A percentile compares a stretch with the other conserved stretches of the same genome.
These are phyloP conservation scores for Microdochium nivale DNA, from an alignment of 2,329 filamentous ascomycete genomes.

Conservation along the genomic window DNA sequence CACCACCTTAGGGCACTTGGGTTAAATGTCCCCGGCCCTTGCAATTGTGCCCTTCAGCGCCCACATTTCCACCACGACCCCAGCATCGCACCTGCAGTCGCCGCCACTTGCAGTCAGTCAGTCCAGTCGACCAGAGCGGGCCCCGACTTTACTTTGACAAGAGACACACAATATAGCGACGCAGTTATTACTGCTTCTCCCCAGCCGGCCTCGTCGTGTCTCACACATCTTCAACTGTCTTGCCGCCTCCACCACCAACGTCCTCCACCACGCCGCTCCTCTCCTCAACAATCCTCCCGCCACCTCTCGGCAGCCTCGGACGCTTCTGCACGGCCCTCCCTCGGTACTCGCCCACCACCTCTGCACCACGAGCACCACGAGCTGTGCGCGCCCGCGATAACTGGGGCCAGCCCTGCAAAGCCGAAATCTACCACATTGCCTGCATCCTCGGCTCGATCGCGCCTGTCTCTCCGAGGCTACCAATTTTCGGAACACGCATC, in stretches of 20 bases:
- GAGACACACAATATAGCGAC: background rate
- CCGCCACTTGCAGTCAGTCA: no score
- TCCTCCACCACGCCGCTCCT: background rate
- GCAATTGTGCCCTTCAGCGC: no score
- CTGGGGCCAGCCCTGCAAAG: background rate
- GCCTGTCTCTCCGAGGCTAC: no score
- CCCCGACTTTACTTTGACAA: background rate
- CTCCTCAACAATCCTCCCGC: background rate
- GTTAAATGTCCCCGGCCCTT: no score
- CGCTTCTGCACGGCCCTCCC: background rate
- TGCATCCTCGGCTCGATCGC: no score
- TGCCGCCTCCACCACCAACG: background rate
- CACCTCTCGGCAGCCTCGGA: background rate
- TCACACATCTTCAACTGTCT: background rate
- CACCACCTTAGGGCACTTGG: no score
- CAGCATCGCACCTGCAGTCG: no score
- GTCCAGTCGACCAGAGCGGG: no score
- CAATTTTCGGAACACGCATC: no score
- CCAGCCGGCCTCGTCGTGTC: background rate
- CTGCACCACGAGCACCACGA: background rate
- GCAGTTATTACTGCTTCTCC: background rate
- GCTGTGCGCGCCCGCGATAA: background rate
- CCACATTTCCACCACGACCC: no score
- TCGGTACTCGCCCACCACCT: background rate
- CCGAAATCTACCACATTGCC: no score